These are phyloP conservation scores for Bertia moriformis DNA, from an alignment of 2,329 filamentous ascomycete species.

Conservation along the genomic window DNA sequence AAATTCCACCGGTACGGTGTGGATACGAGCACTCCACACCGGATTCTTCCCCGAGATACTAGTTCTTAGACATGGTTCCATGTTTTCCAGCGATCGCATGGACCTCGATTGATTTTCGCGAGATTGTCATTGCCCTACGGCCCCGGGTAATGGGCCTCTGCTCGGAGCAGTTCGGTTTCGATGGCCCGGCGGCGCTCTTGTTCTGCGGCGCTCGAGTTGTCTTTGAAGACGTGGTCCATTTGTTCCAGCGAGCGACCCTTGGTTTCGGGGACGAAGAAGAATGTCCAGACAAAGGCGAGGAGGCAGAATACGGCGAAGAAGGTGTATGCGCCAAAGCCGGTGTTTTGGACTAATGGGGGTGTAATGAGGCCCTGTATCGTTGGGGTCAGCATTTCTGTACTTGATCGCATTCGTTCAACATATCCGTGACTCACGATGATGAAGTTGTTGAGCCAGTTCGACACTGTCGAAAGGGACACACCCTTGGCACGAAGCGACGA, in stretches of 20 bases:
- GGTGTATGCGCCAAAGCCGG: conserved; percentile 32
- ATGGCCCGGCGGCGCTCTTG: background rate
- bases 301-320: conserved; percentile 45
- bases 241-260: conserved; percentile 28
- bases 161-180: background rate
- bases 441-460: conserved; percentile 50
- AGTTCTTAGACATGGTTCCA: too few relatives aligned
- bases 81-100: too few relatives aligned
- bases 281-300: conserved; percentile 24
- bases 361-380: conserved; percentile 38
- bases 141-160: too few relatives aligned
- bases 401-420: background rate
- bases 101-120: too few relatives aligned
- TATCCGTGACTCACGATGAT: conserved; percentile 25
- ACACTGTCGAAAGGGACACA: conserved; percentile 40
- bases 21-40: too few relatives aligned
- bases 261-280: conserved; percentile 30
- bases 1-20: too few relatives aligned
- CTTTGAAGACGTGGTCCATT: conserved; percentile 15
- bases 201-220: conserved; percentile 3
- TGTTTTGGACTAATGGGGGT: conserved; percentile 40
- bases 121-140: too few relatives aligned
- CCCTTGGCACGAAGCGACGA: conserved; percentile 47
- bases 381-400: conserved; percentile 11
- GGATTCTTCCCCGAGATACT: too few relatives aligned